Percentiles rank a stretch among this genome's conserved stretches.
Conservation (phyloP, 2,329 filamentous ascomycete genomes). For the Penicillium sp. region DNA sequence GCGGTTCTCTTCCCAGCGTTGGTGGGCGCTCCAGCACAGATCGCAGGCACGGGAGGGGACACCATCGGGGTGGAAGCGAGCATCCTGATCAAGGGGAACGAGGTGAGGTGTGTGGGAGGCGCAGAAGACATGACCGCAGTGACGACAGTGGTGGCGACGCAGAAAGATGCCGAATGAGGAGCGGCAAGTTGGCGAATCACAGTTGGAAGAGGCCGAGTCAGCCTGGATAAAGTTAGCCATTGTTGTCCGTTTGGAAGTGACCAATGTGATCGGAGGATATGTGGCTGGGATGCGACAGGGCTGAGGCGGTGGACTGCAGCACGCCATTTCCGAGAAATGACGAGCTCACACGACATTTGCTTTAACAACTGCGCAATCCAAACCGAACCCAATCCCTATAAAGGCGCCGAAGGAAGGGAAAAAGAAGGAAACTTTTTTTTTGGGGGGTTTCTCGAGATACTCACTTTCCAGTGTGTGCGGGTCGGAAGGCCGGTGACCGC, state of each 20-base stretch:
- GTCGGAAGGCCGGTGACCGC: constrained; percentile 60
- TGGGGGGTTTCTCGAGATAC: constrained; percentile 30
- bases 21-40: constrained; percentile 59
- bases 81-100: constrained; percentile 63
- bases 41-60: constrained; percentile 59
- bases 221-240: constrained; percentile 46
- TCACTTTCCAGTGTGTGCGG: constrained; percentile 65
- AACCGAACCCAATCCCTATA: constrained; percentile 18
- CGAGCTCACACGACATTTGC: constrained; percentile 26
- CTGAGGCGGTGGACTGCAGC: constrained; percentile 15
- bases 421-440: background rate
- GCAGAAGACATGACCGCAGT: constrained; percentile 67
- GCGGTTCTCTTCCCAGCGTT: constrained; percentile 54
- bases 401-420: constrained; percentile 7
- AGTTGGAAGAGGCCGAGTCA: constrained; percentile 57
- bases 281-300: background rate
- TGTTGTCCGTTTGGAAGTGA: background rate
- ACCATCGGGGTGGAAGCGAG: constrained; percentile 62
- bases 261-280: background rate
- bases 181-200: constrained; percentile 59
- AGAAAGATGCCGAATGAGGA: constrained; percentile 61
- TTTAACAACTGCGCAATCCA: constrained; percentile 23
- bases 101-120: constrained; percentile 56
- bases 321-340: constrained; percentile 28
- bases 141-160: constrained; percentile 66